Conservation (phyloP, 2,329 filamentous ascomycete species). For the Blastomyces parvus region DNA sequence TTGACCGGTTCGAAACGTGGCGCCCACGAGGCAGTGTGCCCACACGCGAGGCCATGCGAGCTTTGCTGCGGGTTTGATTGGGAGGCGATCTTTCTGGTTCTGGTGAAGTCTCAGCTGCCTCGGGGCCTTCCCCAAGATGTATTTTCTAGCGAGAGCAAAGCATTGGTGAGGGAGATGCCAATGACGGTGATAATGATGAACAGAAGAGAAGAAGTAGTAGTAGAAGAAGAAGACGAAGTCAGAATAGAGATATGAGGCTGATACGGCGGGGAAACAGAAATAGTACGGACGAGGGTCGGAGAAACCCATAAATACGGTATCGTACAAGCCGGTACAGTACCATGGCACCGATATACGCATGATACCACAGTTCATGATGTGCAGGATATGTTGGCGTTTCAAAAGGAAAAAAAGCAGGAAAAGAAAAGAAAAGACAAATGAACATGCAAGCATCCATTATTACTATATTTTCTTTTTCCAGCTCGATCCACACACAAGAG, state of each 20-base stretch:
- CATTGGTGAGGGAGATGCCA: background rate
- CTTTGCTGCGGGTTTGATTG: slow-evolving; percentile 2
- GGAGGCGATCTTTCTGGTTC: background rate
- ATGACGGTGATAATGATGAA: background rate
- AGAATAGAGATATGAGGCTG: background rate
- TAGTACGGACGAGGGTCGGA: background rate
- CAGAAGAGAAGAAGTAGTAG: background rate
- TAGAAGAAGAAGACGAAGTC: too few relatives aligned
- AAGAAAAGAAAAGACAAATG: background rate
- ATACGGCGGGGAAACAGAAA: background rate
- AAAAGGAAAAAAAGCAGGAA: background rate
- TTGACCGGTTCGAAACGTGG: slow-evolving; percentile 4
- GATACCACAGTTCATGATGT: background rate
- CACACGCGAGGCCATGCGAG: slow-evolving; percentile 1
- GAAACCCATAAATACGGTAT: background rate
- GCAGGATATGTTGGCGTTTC: background rate
- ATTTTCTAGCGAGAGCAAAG: background rate
- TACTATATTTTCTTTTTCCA: background rate
- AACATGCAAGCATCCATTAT: background rate
- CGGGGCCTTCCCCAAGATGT: background rate
- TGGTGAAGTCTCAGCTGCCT: background rate
- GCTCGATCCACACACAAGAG: background rate
- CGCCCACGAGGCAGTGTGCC: slow-evolving; percentile 3
- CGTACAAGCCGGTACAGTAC: background rate
- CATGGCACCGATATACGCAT: background rate